Conservation (phyloP, 1,284 basidiomycete species). For the Ceratobasidium papillatum region DNA sequence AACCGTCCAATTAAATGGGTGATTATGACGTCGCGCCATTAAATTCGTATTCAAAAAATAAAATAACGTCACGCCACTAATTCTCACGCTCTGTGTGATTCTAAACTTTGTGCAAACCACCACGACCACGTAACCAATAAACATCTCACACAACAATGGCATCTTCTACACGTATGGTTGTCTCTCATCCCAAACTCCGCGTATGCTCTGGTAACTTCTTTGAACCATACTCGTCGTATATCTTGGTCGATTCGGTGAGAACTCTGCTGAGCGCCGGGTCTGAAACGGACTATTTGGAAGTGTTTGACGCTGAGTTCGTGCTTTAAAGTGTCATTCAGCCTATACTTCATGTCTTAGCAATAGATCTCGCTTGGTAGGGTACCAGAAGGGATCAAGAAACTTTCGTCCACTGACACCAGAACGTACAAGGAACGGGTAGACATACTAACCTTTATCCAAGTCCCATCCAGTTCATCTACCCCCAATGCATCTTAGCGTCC, state of each 20-base stretch:
- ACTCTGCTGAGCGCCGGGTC: constrained; percentile 4
- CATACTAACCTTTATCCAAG: neutral
- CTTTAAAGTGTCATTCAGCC: neutral
- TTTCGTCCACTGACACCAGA: neutral
- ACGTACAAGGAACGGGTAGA: constrained; percentile 14
- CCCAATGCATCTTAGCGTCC: neutral
- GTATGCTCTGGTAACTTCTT: constrained; percentile 14
- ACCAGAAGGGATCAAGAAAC: neutral
- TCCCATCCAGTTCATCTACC: neutral
- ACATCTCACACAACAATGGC: too few species aligned
- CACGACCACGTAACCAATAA: too few species aligned
- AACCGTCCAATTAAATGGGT: too few species aligned
- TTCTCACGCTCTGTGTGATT: too few species aligned
- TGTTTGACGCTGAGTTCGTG: constrained; percentile 16
- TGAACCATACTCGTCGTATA: constrained; percentile 27
- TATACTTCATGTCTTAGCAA: neutral
- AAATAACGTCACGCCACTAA: too few species aligned
- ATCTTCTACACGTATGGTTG: too few species aligned
- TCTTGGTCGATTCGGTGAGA: constrained; percentile 19
- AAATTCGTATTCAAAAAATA: too few species aligned
- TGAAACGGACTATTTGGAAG: constrained; percentile 18
- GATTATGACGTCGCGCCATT: too few species aligned
- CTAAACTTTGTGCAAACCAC: too few species aligned
- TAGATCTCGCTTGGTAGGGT: neutral
- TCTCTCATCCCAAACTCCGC: constrained; percentile 12